Conservation (phyloP, 2,329 filamentous ascomycete genomes). For the Raffaelea arxii region DNA sequence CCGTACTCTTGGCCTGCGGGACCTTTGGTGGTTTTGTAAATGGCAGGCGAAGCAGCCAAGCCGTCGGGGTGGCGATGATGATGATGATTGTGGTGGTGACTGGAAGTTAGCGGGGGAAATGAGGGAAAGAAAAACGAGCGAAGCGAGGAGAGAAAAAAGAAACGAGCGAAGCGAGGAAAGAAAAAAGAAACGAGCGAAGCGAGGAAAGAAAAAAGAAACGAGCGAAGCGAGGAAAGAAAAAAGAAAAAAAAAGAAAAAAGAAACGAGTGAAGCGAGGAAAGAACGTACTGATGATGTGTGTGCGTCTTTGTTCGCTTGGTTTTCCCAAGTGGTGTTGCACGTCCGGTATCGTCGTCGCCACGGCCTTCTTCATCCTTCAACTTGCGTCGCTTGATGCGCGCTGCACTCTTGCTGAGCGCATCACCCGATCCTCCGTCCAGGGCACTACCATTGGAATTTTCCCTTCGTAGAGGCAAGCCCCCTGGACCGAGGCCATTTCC, state of each 20-base stretch:
- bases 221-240: neutral
- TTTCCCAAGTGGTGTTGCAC: conserved; percentile 48
- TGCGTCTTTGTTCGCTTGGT: conserved; percentile 60
- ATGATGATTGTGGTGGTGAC: conserved; percentile 46
- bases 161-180: neutral
- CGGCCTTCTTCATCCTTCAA: conserved; percentile 65
- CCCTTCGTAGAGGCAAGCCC: conserved; percentile 36
- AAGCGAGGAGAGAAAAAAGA: no score
- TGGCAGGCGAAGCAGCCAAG: conserved; percentile 29
- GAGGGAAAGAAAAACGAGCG: conserved; percentile 1
- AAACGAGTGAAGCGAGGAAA: conserved; percentile 5
- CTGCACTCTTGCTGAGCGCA: conserved; percentile 21
- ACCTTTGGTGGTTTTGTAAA: conserved; percentile 39
- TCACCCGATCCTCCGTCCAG: conserved; percentile 34
- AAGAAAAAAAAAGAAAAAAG: neutral
- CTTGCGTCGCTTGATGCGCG: conserved; percentile 55
- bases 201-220: neutral
- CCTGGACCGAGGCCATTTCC: neutral
- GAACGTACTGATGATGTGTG: conserved; percentile 49
- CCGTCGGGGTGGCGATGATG: conserved; percentile 44
- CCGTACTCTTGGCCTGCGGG: conserved; percentile 27
- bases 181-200: neutral
- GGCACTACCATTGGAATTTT: conserved; percentile 36
- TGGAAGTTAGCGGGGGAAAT: no score
- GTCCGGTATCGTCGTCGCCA: conserved; percentile 49